Percentiles rank a stretch among this genome's conserved stretches.
Evolutionary conservation across 2,329 filamentous ascomycete species (phyloP).

Genomic region (Neofusicoccum sp.): DNA sequence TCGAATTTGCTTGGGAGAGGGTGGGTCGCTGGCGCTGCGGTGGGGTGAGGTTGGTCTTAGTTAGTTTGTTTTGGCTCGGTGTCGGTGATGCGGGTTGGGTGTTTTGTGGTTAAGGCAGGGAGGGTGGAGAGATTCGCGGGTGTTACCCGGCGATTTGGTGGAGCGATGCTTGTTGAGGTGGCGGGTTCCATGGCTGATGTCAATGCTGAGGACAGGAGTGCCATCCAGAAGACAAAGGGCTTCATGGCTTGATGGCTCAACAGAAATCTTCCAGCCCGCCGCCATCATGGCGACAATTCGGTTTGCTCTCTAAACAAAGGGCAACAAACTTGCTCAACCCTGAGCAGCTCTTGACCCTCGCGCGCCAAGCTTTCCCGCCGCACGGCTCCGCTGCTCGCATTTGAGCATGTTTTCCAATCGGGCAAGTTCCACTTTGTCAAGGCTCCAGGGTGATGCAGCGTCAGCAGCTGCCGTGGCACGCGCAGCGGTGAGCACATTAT

Average conservation of each 20-base stretch:
- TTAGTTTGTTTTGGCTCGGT: not conserved
- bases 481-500: conserved; percentile 7
- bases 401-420: conserved; percentile 10
- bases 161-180: not conserved
- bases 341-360: not conserved
- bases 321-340: too few species aligned
- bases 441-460: conserved; percentile 3
- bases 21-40: not conserved
- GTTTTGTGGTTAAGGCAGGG: not conserved
- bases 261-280: too few species aligned
- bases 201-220: too few species aligned
- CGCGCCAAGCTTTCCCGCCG: conserved; percentile 11
- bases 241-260: too few species aligned
- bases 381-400: not conserved
- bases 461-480: conserved; percentile 10
- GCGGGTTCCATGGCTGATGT: too few species aligned
- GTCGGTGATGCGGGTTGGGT: not conserved
- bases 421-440: not conserved
- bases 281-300: too few species aligned
- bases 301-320: too few species aligned
- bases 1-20: too few species aligned
- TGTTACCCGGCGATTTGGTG: not conserved
- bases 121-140: too few species aligned
- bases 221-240: too few species aligned
- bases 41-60: not conserved